phyloP scores from a whole-genome alignment of 1,139 yeast genomes.

The Zygotorulaspora mrakii region DNA sequence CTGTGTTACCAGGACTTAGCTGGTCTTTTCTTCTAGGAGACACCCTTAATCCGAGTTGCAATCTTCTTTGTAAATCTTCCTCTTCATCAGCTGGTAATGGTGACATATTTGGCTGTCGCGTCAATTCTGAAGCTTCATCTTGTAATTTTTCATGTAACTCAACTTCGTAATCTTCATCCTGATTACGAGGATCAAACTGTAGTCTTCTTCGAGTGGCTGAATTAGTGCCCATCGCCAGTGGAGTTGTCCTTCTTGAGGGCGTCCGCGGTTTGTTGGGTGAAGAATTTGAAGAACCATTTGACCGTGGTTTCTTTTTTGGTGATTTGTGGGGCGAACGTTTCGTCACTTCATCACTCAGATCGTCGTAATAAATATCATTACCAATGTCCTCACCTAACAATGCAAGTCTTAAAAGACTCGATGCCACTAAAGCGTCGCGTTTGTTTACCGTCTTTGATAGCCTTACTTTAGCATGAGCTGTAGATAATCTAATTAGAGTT shows the following conservation, averaged over 20 bases:
- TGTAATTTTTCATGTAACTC: too few relatives aligned
- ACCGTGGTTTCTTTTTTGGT: constrained; percentile 34
- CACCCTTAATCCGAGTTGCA: constrained; percentile 31
- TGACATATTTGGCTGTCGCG: too few relatives aligned
- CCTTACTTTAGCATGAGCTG: constrained; percentile 96
- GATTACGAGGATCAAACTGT: constrained; percentile 18
- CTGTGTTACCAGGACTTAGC: constrained; percentile 21
- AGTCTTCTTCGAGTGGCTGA: constrained; percentile 21
- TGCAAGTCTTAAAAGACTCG: constrained; percentile 78
- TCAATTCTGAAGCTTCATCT: too few relatives aligned
- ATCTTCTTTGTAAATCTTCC: constrained; percentile 29
- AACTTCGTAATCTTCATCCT: constrained; percentile 21
- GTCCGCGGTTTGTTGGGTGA: constrained; percentile 26
- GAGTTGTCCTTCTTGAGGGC: constrained; percentile 13
- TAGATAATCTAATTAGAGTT: constrained; percentile 88
- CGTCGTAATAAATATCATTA: constrained; percentile 35
- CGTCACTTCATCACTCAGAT: constrained; percentile 25
- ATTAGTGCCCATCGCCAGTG: constrained; percentile 10
- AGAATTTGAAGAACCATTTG: constrained; percentile 14
- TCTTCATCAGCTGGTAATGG: constrained; percentile 30
- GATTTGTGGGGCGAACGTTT: constrained; percentile 34
- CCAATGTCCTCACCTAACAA: constrained; percentile 49
- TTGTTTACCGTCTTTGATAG: constrained; percentile 70
- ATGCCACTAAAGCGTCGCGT: constrained; percentile 83
- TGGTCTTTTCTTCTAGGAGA: constrained; percentile 29